Evolutionary conservation across 2,329 filamentous ascomycete genomes (phyloP), one percentile per base, ranked within the genome.

Genomic region (Talaromyces sp.): DNA sequence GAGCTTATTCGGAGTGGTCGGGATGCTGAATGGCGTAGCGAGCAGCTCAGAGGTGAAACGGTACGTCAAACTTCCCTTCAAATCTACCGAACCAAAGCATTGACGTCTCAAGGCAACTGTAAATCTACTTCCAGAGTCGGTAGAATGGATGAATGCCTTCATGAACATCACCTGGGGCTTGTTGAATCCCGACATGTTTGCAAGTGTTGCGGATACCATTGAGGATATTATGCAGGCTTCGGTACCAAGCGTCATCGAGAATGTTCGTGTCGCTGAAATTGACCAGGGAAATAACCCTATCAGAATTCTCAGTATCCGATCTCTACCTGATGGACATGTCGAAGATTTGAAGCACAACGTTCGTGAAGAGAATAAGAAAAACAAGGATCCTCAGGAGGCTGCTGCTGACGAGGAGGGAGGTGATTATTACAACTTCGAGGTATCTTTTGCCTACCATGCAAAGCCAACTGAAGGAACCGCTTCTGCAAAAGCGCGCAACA

Each of bases 211-310:
- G n/a, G 95, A 98, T 74, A 97, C 91, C 13, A 85, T 95, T 5
- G 91, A 95, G 78, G 94, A 98, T 75, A 91, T 98, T 70, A 98
- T 98, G 94, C 93, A 96, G 76, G 94, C 93, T 22, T 97, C 92
- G 0, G 91, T 97, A 0, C 95, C 95, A 0, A 88, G 90, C 1
- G 82, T 98, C 45, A 93, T 99, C 69, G 93, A 98, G 76, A 95
- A 97, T 70, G 93, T 99, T 54, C 91, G 94, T 70, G 92, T 98
- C 25, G 93, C 93, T 67, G 93, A 97, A 71, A 97, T 99, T 71
- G 92, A 92, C 59, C 95, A 98, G 77, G 95, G 95, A 31, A 92
- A 85, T 77, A 97, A 97, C 70, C 92, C 95, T 0, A 83, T 98
- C 64, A 88, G 94, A 8, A 91, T 98, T 61, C 83, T 98, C 56